Base-by-base conservation (phyloP, 805 yeast genomes). In the Diddensiella santjacobensis region DNA sequence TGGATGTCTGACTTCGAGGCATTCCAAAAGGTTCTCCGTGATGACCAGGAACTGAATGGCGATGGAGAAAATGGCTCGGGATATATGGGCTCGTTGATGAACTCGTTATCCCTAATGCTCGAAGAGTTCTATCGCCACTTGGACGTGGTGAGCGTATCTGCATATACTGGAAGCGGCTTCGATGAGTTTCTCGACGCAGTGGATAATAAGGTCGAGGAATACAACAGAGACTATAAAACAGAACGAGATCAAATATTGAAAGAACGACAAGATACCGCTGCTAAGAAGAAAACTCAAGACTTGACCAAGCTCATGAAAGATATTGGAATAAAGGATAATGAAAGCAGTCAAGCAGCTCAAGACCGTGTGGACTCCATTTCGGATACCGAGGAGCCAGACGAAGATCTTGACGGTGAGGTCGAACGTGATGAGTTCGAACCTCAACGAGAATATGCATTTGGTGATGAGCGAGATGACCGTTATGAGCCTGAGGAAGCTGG, bases 1-100 rank as follows among this genome's bases (percentile, higher is more conserved):
- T 93, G 99, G 99, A 88, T 93, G 97, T 79, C 83, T 1, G 99
- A 93, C 68, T 93, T 93, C 66, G 97, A 91, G 66, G 74, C 80
- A 13, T 93, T 93, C 72, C 98, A 91, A 66, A 70, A 68, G 19
- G 95, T 95, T 1, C 70, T 91, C 48, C 74, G 75, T 54, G 72
- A 74, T 26, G 84, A 84, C 63, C 80, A 81, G 51, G 89, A 85
- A 41, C 67, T 78, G 43, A 83, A 79, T 55, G 84, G 81, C 31
- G 70, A 67, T 47, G 79, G 80, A 18, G 72, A 71, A 35, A 67
- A 75, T 19, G 79, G 82, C 2, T 81, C 91, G 2, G 96, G 96
- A 2, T 93, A 93, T 66, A 93, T 93, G 99, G 80, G 87, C 46
- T 87, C 96, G 1, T 72, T 93, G 45, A 87, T 93, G 51, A 93